Base-by-base conservation (phyloP, 202 grass and related monocot species). In the Setaria italica region DNA sequence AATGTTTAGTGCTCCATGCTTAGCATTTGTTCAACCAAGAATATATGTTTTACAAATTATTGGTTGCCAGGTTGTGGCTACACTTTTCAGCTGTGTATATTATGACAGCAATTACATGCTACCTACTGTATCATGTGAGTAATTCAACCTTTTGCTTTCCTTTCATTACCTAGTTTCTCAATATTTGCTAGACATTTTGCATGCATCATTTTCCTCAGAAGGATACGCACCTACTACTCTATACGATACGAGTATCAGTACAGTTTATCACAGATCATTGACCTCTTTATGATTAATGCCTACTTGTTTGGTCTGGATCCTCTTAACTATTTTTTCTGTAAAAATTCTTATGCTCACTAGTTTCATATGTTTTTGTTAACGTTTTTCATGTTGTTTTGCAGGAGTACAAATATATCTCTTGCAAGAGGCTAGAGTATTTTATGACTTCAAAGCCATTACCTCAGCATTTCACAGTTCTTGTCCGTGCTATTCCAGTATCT, bases 81-180 rank as follows among this genome's bases (percentile, higher is more conserved):
- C 97, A 99, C 82, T 99, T 99, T 80, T 94, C 90, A 78, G 94
- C 94, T 63, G 80, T 91, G 64, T 99, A 99, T 85, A 74, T 94
- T 62, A 84, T 99, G 77, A 99, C 94, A 68, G 87, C 72, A 90
- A 76, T 94, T 88, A 34, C 88, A 53, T 99, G 97, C 85, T 99
- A 89, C 82, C 90, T 99, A 6, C 88, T 99, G 55, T 96, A 96
- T 83, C 47, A 76, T 85, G 94, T 99, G 92, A 96, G 94, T 89
- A 72, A 84, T 53, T 87, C 71, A 82, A 73, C 37, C 48, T 15
- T 78, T 46, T 78, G 17, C 34, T 63, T 60, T 29, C 16, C 25
- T 91, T 67, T 51, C 3, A 13, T 79, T 59, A 51, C 11, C 59
- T 78, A 17, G 42, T 58, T 85, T 62, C 19, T 49, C 48, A 15